These are phyloP conservation scores for Epichloe baconii DNA, from an alignment of 2,329 filamentous ascomycete species.

Conservation along the genomic window DNA sequence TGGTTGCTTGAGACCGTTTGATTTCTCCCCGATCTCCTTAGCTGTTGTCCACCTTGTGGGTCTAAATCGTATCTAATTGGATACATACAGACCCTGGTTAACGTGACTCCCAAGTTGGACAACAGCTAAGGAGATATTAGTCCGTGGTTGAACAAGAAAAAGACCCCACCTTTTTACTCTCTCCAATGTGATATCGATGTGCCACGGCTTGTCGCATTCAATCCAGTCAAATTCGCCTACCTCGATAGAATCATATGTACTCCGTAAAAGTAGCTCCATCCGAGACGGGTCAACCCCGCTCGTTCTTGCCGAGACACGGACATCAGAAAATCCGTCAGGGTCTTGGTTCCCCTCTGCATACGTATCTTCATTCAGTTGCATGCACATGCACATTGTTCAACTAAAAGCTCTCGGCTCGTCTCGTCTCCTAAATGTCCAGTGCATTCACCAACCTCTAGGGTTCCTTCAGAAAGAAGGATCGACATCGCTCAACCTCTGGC, in stretches of 20 bases:
- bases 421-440: background rate
- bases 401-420: background rate
- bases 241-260: no score
- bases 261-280: background rate
- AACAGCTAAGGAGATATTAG: no score
- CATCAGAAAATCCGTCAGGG: background rate
- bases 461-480: background rate
- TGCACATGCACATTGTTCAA: background rate
- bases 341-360: background rate
- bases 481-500: background rate
- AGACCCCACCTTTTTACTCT: rapidly evolving
- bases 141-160: no score
- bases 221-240: no score
- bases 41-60: no score
- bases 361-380: background rate
- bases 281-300: background rate
- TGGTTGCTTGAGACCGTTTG: no score
- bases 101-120: no score
- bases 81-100: no score
- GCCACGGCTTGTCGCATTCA: no score
- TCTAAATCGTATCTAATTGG: no score
- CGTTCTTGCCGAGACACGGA: background rate
- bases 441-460: background rate
- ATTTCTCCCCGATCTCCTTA: no score
- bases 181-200: no score